Conservation (phyloP, 2,329 filamentous ascomycete genomes). For the Tothia fuscella region DNA sequence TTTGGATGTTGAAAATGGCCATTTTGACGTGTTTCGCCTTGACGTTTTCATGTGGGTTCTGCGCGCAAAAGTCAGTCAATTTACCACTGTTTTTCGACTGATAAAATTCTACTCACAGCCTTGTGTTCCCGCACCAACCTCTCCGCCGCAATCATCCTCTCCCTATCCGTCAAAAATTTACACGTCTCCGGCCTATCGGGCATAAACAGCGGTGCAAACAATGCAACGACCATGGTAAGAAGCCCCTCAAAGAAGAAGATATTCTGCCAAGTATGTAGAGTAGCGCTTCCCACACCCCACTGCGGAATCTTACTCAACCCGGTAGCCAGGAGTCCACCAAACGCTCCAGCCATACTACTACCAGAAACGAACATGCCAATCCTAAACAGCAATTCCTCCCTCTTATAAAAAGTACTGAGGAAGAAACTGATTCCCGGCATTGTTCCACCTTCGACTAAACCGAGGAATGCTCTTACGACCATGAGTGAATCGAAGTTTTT, state of each 20-base stretch:
- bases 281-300: conserved; percentile 31
- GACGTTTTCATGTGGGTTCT: conserved; percentile 34
- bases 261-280: conserved; percentile 36
- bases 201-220: conserved; percentile 40
- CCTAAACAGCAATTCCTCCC: conserved; percentile 43
- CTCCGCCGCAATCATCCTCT: conserved; percentile 42
- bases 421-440: conserved; percentile 48
- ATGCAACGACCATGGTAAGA: conserved; percentile 38
- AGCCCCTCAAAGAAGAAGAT: conserved; percentile 55
- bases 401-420: conserved; percentile 44
- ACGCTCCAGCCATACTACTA: conserved; percentile 44
- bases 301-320: conserved; percentile 39
- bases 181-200: conserved; percentile 38
- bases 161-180: conserved; percentile 39
- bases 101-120: conserved; percentile 17
- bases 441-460: conserved; percentile 45
- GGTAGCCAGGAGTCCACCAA: conserved; percentile 45
- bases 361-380: conserved; percentile 45
- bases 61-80: background rate
- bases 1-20: conserved; percentile 45
- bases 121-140: conserved; percentile 40
- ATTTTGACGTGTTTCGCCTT: conserved; percentile 37
- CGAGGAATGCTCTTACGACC: conserved; percentile 37
- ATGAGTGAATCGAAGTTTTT: conserved; percentile 35
- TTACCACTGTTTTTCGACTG: background rate